These are phyloP conservation scores for Sporothrix sp. DNA, from an alignment of 2,329 filamentous ascomycete genomes.

Conservation along the genomic window DNA sequence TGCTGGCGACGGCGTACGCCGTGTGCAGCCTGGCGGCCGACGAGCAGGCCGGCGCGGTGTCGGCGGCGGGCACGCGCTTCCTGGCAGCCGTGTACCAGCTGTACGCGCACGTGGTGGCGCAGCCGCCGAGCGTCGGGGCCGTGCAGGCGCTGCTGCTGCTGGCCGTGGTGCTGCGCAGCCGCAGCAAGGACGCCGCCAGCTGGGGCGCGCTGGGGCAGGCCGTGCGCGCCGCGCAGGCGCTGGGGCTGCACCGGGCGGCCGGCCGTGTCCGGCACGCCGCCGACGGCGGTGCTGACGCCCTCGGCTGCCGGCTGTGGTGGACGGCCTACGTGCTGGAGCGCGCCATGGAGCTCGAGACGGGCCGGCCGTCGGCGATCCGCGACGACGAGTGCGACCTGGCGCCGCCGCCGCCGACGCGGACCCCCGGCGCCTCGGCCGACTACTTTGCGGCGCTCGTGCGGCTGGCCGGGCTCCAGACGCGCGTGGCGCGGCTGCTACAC, in stretches of 20 bases:
- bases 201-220: constrained; percentile 12
- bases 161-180: constrained; percentile 7
- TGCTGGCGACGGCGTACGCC: constrained; percentile 5
- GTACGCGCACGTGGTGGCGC: constrained; percentile 8
- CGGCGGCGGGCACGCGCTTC: background rate
- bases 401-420: background rate
- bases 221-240: constrained; percentile 9
- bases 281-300: background rate
- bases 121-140: background rate
- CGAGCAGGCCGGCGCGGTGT: constrained; percentile 4
- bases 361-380: constrained; percentile 7
- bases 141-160: constrained; percentile 12
- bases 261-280: no score
- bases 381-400: constrained; percentile 10
- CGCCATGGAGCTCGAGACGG: constrained; percentile 12
- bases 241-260: constrained; percentile 2
- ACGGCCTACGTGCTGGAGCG: constrained; percentile 10
- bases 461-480: constrained; percentile 5
- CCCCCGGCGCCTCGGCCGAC: background rate
- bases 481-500: constrained; percentile 6
- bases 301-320: constrained; percentile 6
- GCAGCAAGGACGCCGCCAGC: constrained; percentile 12
- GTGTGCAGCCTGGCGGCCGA: constrained; percentile 6
- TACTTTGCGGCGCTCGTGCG: constrained; percentile 7
- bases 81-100: background rate